Base-by-base conservation (phyloP, 352 stramenopile species). In the Aphanomyces invadans region DNA sequence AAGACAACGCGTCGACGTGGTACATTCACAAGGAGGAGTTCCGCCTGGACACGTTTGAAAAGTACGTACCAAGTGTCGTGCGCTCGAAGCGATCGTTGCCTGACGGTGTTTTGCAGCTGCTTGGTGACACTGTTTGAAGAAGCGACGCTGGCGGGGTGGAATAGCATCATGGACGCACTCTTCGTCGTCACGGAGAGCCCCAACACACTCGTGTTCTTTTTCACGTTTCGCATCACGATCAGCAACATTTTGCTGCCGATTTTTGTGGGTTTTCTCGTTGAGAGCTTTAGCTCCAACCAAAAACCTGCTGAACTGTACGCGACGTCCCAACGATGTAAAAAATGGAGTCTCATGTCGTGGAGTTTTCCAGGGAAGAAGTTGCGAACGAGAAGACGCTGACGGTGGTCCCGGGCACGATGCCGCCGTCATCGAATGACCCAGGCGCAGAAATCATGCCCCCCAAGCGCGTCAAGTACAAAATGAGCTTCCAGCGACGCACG, bases 181-280 rank as follows among this genome's bases (percentile, higher is more conserved):
- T 78, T 89, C 63, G 80, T 83, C 23, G 74, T 89, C 57, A 92
- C 84, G 1, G 55, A 68, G 33, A 79, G 78, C 3, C 46, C 80
- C 45, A 73, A 68, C 48, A 92, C 84, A 5, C 88, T 88, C 60
- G 68, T 89, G 36, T 92, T 89, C 66, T 92, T 92, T 65, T 92
- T 92, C 67, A 76, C 72, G 21, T 92, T 87, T 72, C 84, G 84
- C 55, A 89, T 92, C 68, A 79, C 81, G 0, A 90, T 92, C 73
- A 81, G 73, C 65, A 92, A 89, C 68, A 88, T 92, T 48, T 64
- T 92, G 39, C 67, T 92, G 45, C 84, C 84, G 4, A 92, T 92
- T 63, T 88, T 92, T 54, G 82, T 90, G 25, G 84, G 84, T 86
- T 92, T 92, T 70, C 73, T 92, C 21, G 84, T 92, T 25, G 84